Evolutionary conservation across 495 filamentous ascomycete species (phyloP).

Genomic region (Penicillium paxilli): DNA sequence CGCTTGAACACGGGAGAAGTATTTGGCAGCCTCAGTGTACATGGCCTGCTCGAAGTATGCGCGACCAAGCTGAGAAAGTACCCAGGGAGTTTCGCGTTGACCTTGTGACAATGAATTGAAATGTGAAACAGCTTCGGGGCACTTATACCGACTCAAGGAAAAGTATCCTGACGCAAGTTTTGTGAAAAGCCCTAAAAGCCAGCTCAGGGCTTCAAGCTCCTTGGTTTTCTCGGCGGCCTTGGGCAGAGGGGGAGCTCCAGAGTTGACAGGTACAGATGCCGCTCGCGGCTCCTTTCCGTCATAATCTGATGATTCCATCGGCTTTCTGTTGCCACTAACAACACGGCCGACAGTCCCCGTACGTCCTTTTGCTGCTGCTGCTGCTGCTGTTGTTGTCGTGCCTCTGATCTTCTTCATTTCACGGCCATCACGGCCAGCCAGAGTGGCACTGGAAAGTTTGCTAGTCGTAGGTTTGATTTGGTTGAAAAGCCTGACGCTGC

Average conservation of each 20-base stretch:
- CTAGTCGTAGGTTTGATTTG: conserved; percentile 63
- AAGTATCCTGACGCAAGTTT: conserved; percentile 81
- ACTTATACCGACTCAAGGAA: conserved; percentile 73
- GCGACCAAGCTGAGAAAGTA: conserved; percentile 83
- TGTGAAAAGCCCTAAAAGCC: conserved; percentile 79
- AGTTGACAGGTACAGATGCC: conserved; percentile 23
- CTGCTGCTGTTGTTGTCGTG: too few species aligned
- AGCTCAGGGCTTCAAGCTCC: conserved; percentile 72
- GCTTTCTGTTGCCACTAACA: conserved; percentile 76
- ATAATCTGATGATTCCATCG: conserved; percentile 64
- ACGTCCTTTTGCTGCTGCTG: conserved; percentile 57
- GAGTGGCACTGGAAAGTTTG: conserved; percentile 49
- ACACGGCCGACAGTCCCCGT: conserved; percentile 69
- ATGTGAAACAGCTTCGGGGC: conserved; percentile 68
- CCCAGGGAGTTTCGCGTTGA: conserved; percentile 95
- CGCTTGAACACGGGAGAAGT: conserved; percentile 72
- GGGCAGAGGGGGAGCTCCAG: conserved; percentile 26
- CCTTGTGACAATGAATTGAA: conserved; percentile 66
- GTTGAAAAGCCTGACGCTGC: conserved; percentile 78
- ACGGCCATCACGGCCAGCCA: conserved; percentile 59
- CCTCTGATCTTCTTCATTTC: conserved; percentile 79
- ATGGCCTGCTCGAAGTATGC: conserved; percentile 85
- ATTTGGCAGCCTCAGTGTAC: conserved; percentile 82
- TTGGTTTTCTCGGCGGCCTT: conserved; percentile 49
- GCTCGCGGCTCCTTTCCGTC: conserved; percentile 57